Base-by-base conservation (phyloP, 2,329 filamentous ascomycete species). In the Stemphylium lycopersici region DNA sequence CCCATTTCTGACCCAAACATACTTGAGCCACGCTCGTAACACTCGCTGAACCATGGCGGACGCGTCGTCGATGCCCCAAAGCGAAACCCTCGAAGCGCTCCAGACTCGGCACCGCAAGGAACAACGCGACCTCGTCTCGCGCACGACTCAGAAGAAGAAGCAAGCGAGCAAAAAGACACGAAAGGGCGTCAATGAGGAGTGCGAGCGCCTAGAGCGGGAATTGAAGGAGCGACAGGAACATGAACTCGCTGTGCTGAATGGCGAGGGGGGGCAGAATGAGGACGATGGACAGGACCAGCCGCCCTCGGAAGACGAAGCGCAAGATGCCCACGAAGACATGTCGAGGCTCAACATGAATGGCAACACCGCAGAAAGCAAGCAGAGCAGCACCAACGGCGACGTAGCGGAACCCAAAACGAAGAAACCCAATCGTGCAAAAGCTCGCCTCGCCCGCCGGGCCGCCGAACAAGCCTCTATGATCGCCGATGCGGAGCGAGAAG, bases 131-230 rank as follows among this genome's bases (percentile, higher is more conserved):
- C 83, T 99, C 22, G 90, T 96, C 74, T 84, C 86, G 45, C 87
- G 89, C 55, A 87, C 96, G 69, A 97, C 91, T 4, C 92, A 89
- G 78, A 98, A 97, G 83, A 99, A 97, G 82, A 98, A 97, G 81
- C 89, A 90, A 65, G 93, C 95, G 13, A 96, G 89, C 41, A 99
- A 98, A 78, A 88, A 87, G 75, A 87, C 85, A 7, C 81, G 85
- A 44, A 87, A 82, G 61, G 77, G 77, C 32, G 77, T 83, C 36
- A 87, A 86, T 59, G 85, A 87, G 61, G 85, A 88, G 67, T 87
- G 85, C 69, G 84, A 84, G 16, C 72, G 77, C 22, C 75, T 87
- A 33, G 84, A 87, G 62, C 72, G 75, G 34, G 83, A 86, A 52
- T 72, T 87, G 36, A 80, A 80, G 48, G 81, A 84, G 52, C 76